Evolutionary conservation across 2,329 filamentous ascomycete species (phyloP), one percentile per base, ranked within the genome.

Genomic region (Ciborinia camelliae): DNA sequence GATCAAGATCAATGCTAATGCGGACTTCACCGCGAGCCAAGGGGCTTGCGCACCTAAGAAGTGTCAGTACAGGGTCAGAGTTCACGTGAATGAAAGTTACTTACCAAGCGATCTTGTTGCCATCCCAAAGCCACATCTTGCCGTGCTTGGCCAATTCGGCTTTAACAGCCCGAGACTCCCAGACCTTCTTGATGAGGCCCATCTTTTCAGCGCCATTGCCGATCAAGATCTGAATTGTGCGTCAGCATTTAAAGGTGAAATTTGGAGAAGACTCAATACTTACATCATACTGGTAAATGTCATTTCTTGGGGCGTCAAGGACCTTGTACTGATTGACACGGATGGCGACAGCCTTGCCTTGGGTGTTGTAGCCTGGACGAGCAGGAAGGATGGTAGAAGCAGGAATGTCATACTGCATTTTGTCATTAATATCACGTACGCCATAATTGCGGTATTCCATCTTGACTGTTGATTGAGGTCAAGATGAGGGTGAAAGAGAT

Each of bases 251-350:
- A 15, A 64, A 48, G 23, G 8, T 52, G 54, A 66, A 52, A 32
- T 15, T n/a, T 30, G 12, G 35, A 55, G 23, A 52, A 15, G 10
- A 14, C 35, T 30, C 10, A 39, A 47, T 59, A 83, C 89, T 82
- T 79, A 93, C 90, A 78, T 97, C 92, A 71, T 94, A 98, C 74
- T 97, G 93, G 68, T 87, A 87, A 28, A 97, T 84, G 0, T 85
- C 83, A 15, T 80, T 82, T 2, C 76, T 81, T 0, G 86, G 86
- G 63, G 87, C 85, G 12, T 79, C 77, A 0, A 75, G 77, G 63
- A 97, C 87, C 0, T 86, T 82, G 76, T 88, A 96, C 14, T 91
- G 87, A 74, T 98, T 98, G 45, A 96, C 78, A 0, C 74, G 76
- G 1, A 91, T 71, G 0, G 76, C 73, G 26, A 87, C 81, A 0